Percentiles rank a stretch among this genome's conserved stretches.
Evolutionary conservation across 306 rosid species (phyloP).

Genomic region (Quercus alba): DNA sequence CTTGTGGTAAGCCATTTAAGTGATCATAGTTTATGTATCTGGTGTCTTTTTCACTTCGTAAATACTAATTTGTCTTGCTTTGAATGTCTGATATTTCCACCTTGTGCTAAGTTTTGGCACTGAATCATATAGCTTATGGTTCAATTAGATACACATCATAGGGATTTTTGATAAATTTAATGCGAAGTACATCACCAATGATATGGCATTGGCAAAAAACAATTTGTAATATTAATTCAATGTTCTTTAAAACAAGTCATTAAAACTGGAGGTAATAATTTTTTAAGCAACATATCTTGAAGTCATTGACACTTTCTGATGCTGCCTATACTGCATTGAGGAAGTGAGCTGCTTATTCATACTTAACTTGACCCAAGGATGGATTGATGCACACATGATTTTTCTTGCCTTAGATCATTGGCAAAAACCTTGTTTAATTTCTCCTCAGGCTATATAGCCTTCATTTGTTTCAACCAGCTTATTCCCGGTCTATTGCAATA

Average conservation of each 20-base stretch:
- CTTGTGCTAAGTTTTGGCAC: not conserved
- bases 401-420: not conserved
- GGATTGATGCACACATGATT: not conserved
- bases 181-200: not conserved
- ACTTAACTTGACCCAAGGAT: not conserved
- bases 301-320: not conserved
- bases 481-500: not conserved
- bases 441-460: not conserved
- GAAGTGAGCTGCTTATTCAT: not conserved
- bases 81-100: not conserved
- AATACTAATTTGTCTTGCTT: not conserved
- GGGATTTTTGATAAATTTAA: too few relatives aligned
- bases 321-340: not conserved
- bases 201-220: not conserved
- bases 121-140: not conserved
- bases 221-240: not conserved
- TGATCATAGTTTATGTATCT: not conserved
- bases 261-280: not conserved
- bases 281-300: not conserved
- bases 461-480: not conserved
- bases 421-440: not conserved
- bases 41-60: not conserved
- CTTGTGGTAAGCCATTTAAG: not conserved
- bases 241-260: not conserved
- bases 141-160: not conserved